These are phyloP conservation scores for Dalbergia cultrata DNA, from an alignment of 306 rosid genomes.

Conservation along the genomic window DNA sequence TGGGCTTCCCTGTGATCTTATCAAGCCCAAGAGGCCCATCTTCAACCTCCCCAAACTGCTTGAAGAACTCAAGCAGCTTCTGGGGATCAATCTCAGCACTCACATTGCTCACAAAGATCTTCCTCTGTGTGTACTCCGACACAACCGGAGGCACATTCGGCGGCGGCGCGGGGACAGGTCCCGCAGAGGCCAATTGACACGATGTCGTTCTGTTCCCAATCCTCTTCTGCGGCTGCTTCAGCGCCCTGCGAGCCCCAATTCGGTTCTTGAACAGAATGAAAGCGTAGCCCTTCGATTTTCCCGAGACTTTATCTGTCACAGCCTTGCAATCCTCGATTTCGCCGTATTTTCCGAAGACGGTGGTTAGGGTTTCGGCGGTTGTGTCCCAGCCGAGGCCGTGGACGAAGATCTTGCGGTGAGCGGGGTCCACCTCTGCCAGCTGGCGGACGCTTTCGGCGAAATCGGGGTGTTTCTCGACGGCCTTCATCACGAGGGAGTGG, in stretches of 20 bases:
- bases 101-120: slow-evolving; percentile 76
- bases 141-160: slow-evolving; percentile 38
- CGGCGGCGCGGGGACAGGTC: slow-evolving; percentile 67
- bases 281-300: slow-evolving; percentile 76
- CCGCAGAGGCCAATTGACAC: slow-evolving; percentile 69
- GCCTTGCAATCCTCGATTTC: slow-evolving; percentile 78
- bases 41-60: slow-evolving; percentile 70
- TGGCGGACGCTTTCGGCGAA: slow-evolving; percentile 58
- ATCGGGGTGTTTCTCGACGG: slow-evolving; percentile 64
- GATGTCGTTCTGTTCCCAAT: slow-evolving; percentile 64
- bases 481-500: slow-evolving; percentile 59
- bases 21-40: slow-evolving; percentile 78
- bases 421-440: slow-evolving; percentile 77
- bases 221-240: slow-evolving; percentile 69
- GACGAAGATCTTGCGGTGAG: slow-evolving; percentile 74
- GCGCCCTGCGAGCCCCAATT: slow-evolving; percentile 60
- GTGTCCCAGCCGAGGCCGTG: slow-evolving; percentile 85
- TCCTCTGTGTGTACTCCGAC: slow-evolving; percentile 65
- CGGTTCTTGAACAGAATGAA: slow-evolving; percentile 76
- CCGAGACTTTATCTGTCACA: slow-evolving; percentile 67
- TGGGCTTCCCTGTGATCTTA: slow-evolving; percentile 66
- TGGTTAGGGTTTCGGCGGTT: slow-evolving; percentile 65
- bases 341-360: slow-evolving; percentile 64
- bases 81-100: slow-evolving; percentile 60
- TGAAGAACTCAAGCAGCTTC: slow-evolving; percentile 61